Evolutionary conservation across 768 basidiomycete genomes (phyloP).

Genomic region (Suillus lakei): DNA sequence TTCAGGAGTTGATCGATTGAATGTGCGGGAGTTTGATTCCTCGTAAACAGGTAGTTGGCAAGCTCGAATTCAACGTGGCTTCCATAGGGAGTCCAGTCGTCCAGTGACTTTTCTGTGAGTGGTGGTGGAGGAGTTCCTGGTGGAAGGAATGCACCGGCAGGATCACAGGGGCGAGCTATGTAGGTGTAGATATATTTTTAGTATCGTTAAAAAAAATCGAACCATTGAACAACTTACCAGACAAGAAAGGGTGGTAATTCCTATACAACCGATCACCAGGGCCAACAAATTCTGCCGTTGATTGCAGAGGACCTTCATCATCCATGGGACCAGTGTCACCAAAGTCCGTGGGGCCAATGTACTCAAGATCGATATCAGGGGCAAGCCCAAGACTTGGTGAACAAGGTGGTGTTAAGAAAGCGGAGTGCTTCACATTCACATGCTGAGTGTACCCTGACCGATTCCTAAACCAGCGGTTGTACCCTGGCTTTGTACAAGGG

Average conservation of each 20-base stretch:
- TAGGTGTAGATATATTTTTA: no score
- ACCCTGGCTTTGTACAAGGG: neutral
- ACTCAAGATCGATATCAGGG: no score
- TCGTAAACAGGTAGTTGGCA: constrained; percentile 23
- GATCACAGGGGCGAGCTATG: constrained; percentile 12
- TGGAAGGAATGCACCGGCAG: constrained; percentile 5
- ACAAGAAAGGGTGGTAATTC: constrained; percentile 10
- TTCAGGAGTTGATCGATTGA: constrained; percentile 23
- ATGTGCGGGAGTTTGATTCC: constrained; percentile 24
- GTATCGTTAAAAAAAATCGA: no score
- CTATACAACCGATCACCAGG: constrained; percentile 8
- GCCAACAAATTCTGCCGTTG: neutral
- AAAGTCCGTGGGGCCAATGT: no score
- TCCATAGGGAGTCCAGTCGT: constrained; percentile 19
- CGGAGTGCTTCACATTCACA: constrained; percentile 2
- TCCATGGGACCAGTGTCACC: no score
- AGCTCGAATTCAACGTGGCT: constrained; percentile 22
- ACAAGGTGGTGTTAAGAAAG: no score
- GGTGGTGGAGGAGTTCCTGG: constrained; percentile 10
- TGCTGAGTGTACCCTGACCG: constrained; percentile 9
- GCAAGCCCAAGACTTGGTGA: no score
- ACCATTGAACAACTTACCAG: no score
- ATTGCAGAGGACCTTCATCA: no score
- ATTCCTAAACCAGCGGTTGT: constrained; percentile 4
- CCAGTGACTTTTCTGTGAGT: neutral